These are phyloP conservation scores for Xylariales sp. DNA, from an alignment of 2,329 filamentous ascomycete species.

Conservation along the genomic window DNA sequence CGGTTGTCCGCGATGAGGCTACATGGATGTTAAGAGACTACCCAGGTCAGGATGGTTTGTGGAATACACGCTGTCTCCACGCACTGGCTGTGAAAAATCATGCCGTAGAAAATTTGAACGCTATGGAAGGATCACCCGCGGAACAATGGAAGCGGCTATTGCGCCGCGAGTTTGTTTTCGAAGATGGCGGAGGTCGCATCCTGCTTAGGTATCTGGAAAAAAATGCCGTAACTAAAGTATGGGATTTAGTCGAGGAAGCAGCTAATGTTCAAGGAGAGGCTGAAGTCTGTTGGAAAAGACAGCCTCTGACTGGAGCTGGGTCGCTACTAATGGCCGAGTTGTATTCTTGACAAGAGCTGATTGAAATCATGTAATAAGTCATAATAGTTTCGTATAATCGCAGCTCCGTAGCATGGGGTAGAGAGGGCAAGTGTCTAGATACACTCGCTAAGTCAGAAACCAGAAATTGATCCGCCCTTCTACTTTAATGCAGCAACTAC, in stretches of 20 bases:
- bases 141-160: conserved; percentile 28
- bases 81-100: conserved; percentile 19
- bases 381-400: no score
- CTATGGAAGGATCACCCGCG: conserved; percentile 17
- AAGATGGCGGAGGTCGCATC: conserved; percentile 26
- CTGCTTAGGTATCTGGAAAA: conserved; percentile 25
- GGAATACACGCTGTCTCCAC: conserved; percentile 22
- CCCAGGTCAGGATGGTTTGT: conserved; percentile 27
- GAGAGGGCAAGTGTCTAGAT: no score
- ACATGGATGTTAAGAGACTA: conserved; percentile 25
- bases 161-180: conserved; percentile 29
- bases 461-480: no score
- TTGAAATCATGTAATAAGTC: no score
- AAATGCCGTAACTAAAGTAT: conserved; percentile 8
- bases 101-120: conserved; percentile 22
- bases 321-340: conserved; percentile 12
- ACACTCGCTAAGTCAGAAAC: no score
- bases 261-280: conserved; percentile 8
- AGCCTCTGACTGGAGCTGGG: conserved; percentile 10
- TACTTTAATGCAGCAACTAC: no score
- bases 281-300: conserved; percentile 10
- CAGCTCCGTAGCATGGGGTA: no score
- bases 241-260: conserved; percentile 14
- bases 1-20: conserved; percentile 26
- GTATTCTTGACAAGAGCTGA: no score